A percentile compares a stretch with the other conserved stretches of the same genome.
Evolutionary conservation across 2,329 filamentous ascomycete species (phyloP).

Genomic region (Fusarium sp.): DNA sequence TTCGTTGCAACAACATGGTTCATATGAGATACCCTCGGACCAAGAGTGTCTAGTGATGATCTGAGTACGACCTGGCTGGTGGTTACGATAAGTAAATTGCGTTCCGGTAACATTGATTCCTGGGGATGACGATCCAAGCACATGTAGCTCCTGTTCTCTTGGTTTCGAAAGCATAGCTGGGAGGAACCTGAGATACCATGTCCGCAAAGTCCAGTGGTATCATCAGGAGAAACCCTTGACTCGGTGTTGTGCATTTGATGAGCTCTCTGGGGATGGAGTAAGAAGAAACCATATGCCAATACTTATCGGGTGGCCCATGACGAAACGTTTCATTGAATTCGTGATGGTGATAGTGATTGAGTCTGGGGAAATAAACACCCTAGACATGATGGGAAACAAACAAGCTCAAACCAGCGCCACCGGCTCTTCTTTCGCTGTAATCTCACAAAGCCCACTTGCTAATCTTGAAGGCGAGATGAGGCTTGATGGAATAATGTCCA

Average conservation of each 20-base stretch:
- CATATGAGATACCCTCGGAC: slow-evolving; percentile 3
- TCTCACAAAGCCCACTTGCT: slow-evolving; percentile 45
- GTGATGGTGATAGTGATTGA: slow-evolving; percentile 11
- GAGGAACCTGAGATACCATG: neutral
- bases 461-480: slow-evolving; percentile 49
- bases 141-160: neutral
- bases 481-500: slow-evolving; percentile 32
- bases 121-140: neutral
- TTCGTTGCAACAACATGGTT: slow-evolving; percentile 21
- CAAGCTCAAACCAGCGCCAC: slow-evolving; percentile 40
- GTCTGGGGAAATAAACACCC: slow-evolving; percentile 38
- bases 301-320: slow-evolving; percentile 14
- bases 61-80: slow-evolving; percentile 20
- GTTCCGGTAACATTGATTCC: slow-evolving; percentile 3
- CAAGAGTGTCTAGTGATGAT: slow-evolving; percentile 1
- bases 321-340: slow-evolving; percentile 9
- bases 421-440: slow-evolving; percentile 48
- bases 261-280: neutral
- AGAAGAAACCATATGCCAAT: neutral
- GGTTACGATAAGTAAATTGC: slow-evolving; percentile 8
- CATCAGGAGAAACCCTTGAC: neutral
- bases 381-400: slow-evolving; percentile 20
- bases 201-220: too few species aligned
- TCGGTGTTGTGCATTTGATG: neutral
- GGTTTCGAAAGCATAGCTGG: neutral